These are phyloP conservation scores for Pinus albicaulis DNA, from an alignment of 75 land plant species.

Conservation along the genomic window DNA sequence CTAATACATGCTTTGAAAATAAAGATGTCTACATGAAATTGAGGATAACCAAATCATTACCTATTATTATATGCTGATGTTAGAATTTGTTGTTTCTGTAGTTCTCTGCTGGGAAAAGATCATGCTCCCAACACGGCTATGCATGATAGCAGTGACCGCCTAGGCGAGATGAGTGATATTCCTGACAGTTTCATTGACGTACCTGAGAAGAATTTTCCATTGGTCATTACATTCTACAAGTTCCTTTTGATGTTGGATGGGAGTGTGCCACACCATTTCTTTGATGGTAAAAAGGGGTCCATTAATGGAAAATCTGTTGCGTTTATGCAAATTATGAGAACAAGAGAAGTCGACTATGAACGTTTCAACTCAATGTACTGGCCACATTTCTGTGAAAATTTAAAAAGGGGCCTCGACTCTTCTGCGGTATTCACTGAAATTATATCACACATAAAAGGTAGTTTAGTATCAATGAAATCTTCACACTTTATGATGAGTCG, in stretches of 20 bases:
- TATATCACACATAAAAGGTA: background rate
- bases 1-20: background rate
- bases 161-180: slow-evolving; percentile 21
- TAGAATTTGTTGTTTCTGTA: background rate
- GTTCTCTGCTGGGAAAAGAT: slow-evolving; percentile 8
- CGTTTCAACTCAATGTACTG: slow-evolving; percentile 48
- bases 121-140: slow-evolving; percentile 7
- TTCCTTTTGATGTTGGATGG: slow-evolving; percentile 65
- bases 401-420: slow-evolving; percentile 37
- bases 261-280: slow-evolving; percentile 33
- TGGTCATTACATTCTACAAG: slow-evolving; percentile 55
- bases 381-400: slow-evolving; percentile 48
- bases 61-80: background rate
- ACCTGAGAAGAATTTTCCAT: slow-evolving; percentile 28
- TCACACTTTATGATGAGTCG: slow-evolving; percentile 21
- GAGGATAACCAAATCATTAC: background rate
- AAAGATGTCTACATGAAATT: background rate
- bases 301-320: slow-evolving; percentile 20
- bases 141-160: slow-evolving; percentile 26
- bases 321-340: slow-evolving; percentile 22
- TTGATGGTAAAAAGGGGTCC: background rate
- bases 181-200: slow-evolving; percentile 46
- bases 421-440: no score
- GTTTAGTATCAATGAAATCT: slow-evolving; percentile 9
- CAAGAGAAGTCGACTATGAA: slow-evolving; percentile 52